Evolutionary conservation across 148 eudicot genomes (phyloP).

Genomic region (Gaultheria prostrata): DNA sequence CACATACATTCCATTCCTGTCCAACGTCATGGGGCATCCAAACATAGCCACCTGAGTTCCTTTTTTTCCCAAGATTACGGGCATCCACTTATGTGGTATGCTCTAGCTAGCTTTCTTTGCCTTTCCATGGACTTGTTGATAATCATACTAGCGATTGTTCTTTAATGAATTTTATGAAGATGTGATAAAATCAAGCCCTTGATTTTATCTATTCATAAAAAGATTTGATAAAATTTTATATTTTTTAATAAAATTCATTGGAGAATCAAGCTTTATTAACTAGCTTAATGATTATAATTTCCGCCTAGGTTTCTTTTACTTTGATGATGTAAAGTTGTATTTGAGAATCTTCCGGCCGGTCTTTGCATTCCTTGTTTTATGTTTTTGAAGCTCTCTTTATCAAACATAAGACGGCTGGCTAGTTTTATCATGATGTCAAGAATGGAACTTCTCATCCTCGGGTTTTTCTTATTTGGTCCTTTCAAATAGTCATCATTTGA

Average conservation of each 20-base stretch:
- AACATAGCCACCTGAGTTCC: too few relatives aligned
- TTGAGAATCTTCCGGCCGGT: neutral
- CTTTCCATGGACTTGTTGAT: too few relatives aligned
- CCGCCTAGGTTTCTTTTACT: neutral
- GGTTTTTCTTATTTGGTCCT: neutral
- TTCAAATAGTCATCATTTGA: neutral
- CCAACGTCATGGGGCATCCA: too few relatives aligned
- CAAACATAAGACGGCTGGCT: neutral
- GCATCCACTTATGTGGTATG: neutral
- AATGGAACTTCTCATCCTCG: neutral
- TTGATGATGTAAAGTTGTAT: neutral
- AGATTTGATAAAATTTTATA: too few relatives aligned
- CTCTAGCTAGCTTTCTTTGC: too few relatives aligned
- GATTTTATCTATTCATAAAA: too few relatives aligned
- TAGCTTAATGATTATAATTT: neutral
- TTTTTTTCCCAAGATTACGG: neutral
- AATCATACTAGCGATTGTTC: too few relatives aligned
- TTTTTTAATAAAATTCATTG: too few relatives aligned
- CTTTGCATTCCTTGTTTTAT: neutral
- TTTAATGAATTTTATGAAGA: too few relatives aligned
- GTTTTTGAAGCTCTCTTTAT: conserved; percentile 5
- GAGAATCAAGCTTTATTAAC: too few relatives aligned
- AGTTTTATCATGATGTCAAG: neutral
- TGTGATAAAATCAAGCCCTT: too few relatives aligned
- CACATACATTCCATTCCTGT: neutral